Evolutionary conservation across 2,329 filamentous ascomycete genomes (phyloP).

Genomic region (Trichoderma guizhouense): DNA sequence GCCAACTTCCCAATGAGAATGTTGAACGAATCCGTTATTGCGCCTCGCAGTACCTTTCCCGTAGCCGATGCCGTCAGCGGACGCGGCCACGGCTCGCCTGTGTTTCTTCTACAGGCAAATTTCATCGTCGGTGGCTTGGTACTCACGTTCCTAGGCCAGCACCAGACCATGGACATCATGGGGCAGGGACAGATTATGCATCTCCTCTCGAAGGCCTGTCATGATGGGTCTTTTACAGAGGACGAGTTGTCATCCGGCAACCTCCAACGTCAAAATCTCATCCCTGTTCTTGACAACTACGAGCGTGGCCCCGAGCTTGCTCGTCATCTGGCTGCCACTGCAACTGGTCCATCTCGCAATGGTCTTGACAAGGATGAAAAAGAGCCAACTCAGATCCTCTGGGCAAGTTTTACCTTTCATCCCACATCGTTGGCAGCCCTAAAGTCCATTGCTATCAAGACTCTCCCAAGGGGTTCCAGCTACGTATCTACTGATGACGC

Average conservation of each 20-base stretch:
- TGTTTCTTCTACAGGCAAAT: not conserved
- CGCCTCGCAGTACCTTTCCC: not conserved
- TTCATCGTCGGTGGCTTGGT: not conserved
- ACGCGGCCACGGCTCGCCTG: not conserved
- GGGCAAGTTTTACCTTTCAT: not conserved
- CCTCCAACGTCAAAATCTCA: not conserved
- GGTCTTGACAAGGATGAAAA: not conserved
- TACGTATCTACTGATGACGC: not conserved
- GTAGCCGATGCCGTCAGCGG: not conserved
- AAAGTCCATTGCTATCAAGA: not conserved
- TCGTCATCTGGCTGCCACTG: not conserved
- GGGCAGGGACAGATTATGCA: not conserved
- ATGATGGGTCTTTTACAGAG: not conserved
- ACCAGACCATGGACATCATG: not conserved
- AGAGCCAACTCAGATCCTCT: not conserved
- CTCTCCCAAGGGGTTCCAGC: not conserved
- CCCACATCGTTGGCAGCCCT: not conserved
- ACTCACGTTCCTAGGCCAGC: not conserved
- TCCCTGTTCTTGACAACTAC: not conserved
- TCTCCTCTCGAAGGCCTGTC: not conserved
- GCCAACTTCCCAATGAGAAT: not conserved
- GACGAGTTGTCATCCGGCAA: not conserved
- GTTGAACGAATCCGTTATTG: not conserved
- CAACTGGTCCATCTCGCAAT: not conserved
- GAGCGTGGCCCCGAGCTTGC: not conserved